Percentiles rank a stretch among this genome's conserved stretches.
Evolutionary conservation across 805 yeast genomes (phyloP).

Genomic region (Sugiyamaella floridensis): DNA sequence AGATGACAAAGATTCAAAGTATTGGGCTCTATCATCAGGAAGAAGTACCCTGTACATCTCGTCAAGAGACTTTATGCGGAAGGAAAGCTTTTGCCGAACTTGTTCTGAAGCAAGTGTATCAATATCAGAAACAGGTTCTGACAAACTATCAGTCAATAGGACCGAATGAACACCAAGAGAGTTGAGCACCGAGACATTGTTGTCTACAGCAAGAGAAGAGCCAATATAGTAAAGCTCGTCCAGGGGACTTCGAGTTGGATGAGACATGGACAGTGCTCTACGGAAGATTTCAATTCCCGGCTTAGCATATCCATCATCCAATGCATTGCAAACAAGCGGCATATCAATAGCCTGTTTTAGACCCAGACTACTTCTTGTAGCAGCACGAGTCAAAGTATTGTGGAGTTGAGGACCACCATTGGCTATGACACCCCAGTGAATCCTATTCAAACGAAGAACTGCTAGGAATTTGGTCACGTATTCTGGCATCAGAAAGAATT

Average conservation of each 20-base stretch:
- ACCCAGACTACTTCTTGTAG: neutral
- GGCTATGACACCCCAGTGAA: slow-evolving; percentile 27
- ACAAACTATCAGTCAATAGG: slow-evolving; percentile 8
- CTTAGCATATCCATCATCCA: slow-evolving; percentile 18
- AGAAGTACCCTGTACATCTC: neutral
- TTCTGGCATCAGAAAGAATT: slow-evolving; percentile 15
- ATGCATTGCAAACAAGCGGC: slow-evolving; percentile 11
- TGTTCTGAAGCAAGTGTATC: neutral
- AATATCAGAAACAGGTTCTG: slow-evolving; percentile 11
- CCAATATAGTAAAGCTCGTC: slow-evolving; percentile 23
- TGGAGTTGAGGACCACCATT: slow-evolving; percentile 22
- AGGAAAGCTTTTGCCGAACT: neutral
- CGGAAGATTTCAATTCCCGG: slow-evolving; percentile 23
- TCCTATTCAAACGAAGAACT: slow-evolving; percentile 7
- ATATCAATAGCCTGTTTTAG: neutral
- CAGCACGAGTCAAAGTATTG: slow-evolving; percentile 2
- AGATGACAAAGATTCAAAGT: neutral
- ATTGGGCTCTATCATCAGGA: neutral
- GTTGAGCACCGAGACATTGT: neutral
- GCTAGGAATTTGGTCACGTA: slow-evolving; percentile 12
- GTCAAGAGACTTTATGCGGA: neutral
- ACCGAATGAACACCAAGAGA: slow-evolving; percentile 4
- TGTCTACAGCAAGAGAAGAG: slow-evolving; percentile 10
- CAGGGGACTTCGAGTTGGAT: slow-evolving; percentile 12
- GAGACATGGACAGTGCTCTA: slow-evolving; percentile 15